Conservation (phyloP, 768 basidiomycete species). For the Gymnopilus dilepis region DNA sequence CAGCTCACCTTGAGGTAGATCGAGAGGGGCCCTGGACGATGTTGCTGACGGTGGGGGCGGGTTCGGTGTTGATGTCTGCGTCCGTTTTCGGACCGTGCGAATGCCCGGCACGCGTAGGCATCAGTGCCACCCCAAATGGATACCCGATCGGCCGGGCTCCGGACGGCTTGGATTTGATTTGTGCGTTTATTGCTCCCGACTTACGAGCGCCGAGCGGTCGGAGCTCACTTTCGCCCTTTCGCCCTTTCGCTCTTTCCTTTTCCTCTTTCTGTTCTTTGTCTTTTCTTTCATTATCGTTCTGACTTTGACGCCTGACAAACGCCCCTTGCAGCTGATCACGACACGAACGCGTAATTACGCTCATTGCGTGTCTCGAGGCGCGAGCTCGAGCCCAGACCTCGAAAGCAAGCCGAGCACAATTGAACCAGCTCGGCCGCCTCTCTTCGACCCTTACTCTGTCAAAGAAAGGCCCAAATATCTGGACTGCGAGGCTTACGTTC, state of each 20-base stretch:
- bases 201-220: not conserved
- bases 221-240: not conserved
- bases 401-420: too few relatives aligned
- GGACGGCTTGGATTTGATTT: not conserved
- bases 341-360: not conserved
- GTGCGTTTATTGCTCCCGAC: too few relatives aligned
- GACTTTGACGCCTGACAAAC: not conserved
- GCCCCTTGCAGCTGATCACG: not conserved
- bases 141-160: not conserved
- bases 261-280: not conserved
- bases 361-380: too few relatives aligned
- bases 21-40: conserved; percentile 20
- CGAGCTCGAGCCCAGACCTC: too few relatives aligned
- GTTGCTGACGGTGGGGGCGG: conserved; percentile 19
- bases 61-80: not conserved
- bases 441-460: too few relatives aligned
- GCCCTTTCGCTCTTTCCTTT: not conserved
- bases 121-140: not conserved
- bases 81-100: not conserved
- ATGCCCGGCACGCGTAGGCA: too few relatives aligned
- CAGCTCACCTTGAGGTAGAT: conserved; percentile 34
- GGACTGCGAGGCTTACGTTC: too few relatives aligned
- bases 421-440: too few relatives aligned
- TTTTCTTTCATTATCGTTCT: too few relatives aligned
- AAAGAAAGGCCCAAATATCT: too few relatives aligned